A percentile compares a stretch with the other conserved stretches of the same genome.
Evolutionary conservation across 306 rosid genomes (phyloP).

Genomic region (Corylus heterophylla): DNA sequence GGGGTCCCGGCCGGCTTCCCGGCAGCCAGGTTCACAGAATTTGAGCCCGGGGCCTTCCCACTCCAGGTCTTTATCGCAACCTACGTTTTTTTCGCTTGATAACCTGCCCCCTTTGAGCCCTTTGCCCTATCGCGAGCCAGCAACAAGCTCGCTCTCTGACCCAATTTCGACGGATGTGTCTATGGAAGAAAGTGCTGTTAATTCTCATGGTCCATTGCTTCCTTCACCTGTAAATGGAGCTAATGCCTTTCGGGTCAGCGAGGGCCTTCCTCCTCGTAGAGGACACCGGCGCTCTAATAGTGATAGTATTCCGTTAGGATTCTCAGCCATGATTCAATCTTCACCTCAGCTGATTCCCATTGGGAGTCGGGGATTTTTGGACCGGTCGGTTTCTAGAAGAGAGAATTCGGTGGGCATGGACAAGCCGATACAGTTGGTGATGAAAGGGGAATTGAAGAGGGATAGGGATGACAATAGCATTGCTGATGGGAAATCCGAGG

Average conservation of each 20-base stretch:
- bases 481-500: constrained; percentile 47
- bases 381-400: constrained; percentile 39
- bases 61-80: constrained; percentile 68
- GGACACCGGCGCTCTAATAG: constrained; percentile 83
- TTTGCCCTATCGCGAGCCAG: constrained; percentile 43
- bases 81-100: constrained; percentile 57
- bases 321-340: constrained; percentile 56
- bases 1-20: constrained; percentile 39
- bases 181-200: constrained; percentile 56
- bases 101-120: constrained; percentile 79
- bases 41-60: constrained; percentile 56
- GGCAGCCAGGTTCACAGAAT: constrained; percentile 46
- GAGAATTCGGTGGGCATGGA: constrained; percentile 33
- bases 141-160: constrained; percentile 41
- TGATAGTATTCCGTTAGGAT: constrained; percentile 69
- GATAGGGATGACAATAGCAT: constrained; percentile 34
- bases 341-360: constrained; percentile 50
- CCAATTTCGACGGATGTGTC: constrained; percentile 42
- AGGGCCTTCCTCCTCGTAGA: constrained; percentile 72
- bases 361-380: constrained; percentile 33
- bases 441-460: constrained; percentile 31
- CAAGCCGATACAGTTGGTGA: constrained; percentile 55
- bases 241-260: constrained; percentile 47
- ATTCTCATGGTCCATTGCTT: constrained; percentile 40
- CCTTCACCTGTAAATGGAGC: constrained; percentile 37